phyloP scores from a whole-genome alignment of 163 green algal genomes.

The Scenedesmus sp. region DNA sequence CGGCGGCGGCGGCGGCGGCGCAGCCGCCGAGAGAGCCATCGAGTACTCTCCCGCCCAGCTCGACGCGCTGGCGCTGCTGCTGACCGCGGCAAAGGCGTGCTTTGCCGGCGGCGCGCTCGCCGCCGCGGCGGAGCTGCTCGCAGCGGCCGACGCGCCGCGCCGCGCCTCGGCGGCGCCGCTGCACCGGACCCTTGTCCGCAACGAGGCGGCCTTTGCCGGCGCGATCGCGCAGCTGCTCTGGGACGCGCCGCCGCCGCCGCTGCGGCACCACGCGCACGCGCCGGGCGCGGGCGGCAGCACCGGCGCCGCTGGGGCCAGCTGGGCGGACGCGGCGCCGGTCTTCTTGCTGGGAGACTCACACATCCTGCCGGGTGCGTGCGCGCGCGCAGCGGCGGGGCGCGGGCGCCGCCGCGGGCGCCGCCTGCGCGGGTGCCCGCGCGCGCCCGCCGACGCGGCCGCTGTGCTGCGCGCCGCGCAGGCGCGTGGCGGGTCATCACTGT shows the following conservation, averaged over 20 bases:
- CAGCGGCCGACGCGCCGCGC: conserved; percentile 48
- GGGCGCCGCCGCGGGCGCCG: background rate
- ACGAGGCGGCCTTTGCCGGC: conserved; percentile 82
- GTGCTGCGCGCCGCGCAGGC: conserved; percentile 21
- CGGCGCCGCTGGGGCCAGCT: background rate
- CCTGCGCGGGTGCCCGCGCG: background rate
- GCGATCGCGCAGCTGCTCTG: conserved; percentile 72
- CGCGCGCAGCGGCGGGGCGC: background rate
- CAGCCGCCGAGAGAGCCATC: background rate
- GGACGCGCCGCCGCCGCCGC: conserved; percentile 1
- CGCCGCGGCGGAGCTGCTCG: conserved; percentile 46
- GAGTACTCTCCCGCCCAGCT: conserved; percentile 55
- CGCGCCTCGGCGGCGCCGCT: conserved; percentile 56
- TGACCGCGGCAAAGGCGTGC: conserved; percentile 73
- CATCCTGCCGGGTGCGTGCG: conserved; percentile 68
- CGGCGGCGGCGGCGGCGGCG: background rate
- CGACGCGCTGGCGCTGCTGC: conserved; percentile 68
- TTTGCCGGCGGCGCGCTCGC: conserved; percentile 68
- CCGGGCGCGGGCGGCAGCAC: background rate
- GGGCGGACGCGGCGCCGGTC: conserved; percentile 42
- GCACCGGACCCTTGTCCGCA: conserved; percentile 79
- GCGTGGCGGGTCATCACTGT: conserved; percentile 60
- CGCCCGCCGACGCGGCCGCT: no score
- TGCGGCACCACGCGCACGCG: background rate
- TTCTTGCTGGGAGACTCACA: conserved; percentile 83